These are phyloP conservation scores for Aspergillus biplanus DNA, from an alignment of 495 filamentous ascomycete genomes.

Conservation along the genomic window DNA sequence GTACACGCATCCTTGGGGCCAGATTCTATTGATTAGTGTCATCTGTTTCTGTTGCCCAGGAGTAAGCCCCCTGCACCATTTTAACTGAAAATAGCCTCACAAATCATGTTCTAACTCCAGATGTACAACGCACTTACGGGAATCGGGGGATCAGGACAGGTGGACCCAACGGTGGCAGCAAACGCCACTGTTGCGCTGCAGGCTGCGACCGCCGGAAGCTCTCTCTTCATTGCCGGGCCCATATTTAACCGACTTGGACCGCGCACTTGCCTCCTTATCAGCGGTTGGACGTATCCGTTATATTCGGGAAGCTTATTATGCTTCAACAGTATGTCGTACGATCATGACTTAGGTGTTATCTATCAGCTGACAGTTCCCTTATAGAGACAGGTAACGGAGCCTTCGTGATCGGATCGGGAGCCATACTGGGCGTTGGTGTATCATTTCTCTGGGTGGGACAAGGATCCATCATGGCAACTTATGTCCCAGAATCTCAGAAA, in stretches of 20 bases:
- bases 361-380: too few relatives aligned
- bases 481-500: conserved; percentile 51
- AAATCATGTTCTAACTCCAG: conserved; percentile 15
- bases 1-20: conserved; percentile 32
- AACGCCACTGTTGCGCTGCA: conserved; percentile 48
- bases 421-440: conserved; percentile 53
- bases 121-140: conserved; percentile 75
- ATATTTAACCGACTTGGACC: conserved; percentile 49
- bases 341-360: too few relatives aligned
- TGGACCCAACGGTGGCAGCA: conserved; percentile 42
- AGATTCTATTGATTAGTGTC: conserved; percentile 50
- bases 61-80: conserved; percentile 22
- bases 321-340: conserved; percentile 32
- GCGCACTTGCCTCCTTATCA: conserved; percentile 42
- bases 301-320: conserved; percentile 46
- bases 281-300: conserved; percentile 48
- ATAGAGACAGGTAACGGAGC: conserved; percentile 61
- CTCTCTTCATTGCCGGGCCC: conserved; percentile 47
- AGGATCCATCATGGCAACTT: conserved; percentile 60
- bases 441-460: conserved; percentile 58
- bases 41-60: conserved; percentile 87
- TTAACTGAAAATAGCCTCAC: too few relatives aligned
- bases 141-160: conserved; percentile 59
- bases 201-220: conserved; percentile 42
- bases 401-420: conserved; percentile 70